Percentiles rank a stretch among this genome's conserved stretches.
These are phyloP conservation scores for Apiotrichum gamsii DNA, from an alignment of 1,284 basidiomycete genomes.

Conservation along the genomic window DNA sequence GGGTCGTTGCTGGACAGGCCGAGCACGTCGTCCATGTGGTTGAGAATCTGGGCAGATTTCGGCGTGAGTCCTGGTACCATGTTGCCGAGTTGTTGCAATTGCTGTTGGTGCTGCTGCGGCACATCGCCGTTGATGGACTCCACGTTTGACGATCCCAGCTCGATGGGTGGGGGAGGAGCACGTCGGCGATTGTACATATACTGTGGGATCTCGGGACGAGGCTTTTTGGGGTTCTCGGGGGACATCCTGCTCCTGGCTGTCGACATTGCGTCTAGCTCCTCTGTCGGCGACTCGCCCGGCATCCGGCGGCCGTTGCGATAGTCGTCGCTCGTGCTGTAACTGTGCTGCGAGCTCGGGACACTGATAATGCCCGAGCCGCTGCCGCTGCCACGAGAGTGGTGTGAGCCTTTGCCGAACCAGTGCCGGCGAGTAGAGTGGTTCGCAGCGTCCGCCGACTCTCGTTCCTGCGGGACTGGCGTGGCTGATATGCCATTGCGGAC, in stretches of 20 bases:
- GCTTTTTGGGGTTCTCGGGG: slow-evolving; percentile 15
- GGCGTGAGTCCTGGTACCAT: not conserved
- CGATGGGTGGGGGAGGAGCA: slow-evolving; percentile 16
- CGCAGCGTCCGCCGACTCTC: not conserved
- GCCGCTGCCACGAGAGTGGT: slow-evolving; percentile 2
- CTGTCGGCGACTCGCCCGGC: slow-evolving; percentile 6
- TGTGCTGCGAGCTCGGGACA: not conserved
- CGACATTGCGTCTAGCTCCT: slow-evolving; percentile 7
- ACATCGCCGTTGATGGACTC: slow-evolving; percentile 16
- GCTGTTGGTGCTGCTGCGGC: not conserved
- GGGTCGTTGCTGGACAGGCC: slow-evolving; percentile 55
- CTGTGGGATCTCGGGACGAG: slow-evolving; percentile 9
- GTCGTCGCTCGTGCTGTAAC: slow-evolving; percentile 5
- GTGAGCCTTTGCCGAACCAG: too few relatives aligned
- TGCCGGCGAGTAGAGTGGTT: not conserved
- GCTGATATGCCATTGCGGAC: not conserved
- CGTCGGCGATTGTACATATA: slow-evolving; percentile 16
- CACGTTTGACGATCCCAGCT: slow-evolving; percentile 12
- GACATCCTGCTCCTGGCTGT: not conserved
- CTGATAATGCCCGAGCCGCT: not conserved
- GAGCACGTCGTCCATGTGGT: slow-evolving; percentile 53
- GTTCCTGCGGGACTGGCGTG: not conserved
- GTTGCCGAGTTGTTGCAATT: not conserved
- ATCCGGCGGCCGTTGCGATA: slow-evolving; percentile 1
- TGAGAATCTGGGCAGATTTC: slow-evolving; percentile 30